Evolutionary conservation across 768 basidiomycete genomes (phyloP), one percentile per base, ranked within the genome.

Genomic region (Pleurotus tuber-regium): DNA sequence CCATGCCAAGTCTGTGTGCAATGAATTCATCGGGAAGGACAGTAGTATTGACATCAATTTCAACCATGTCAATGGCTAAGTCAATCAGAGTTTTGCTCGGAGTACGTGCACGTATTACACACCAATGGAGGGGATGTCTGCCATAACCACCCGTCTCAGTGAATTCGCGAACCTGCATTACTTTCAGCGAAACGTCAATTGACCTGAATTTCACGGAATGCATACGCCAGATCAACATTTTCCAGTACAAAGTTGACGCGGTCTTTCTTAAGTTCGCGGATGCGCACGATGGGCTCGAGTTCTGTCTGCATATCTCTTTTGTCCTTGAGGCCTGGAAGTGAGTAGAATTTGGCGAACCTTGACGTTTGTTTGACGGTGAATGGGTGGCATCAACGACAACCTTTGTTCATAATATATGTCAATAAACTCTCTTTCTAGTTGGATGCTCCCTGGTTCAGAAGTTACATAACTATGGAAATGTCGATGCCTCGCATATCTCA

Each of bases 11-110:
- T 44, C 97, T 83, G 68, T 99, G 97, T 0, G 94, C 92, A 54
- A 99, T 88, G 72, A 94, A 97, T 71, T 99, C 97, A 69, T 99
- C 97, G 2, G 95, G 92, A 18, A 99, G 72, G 3, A 97, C 95
- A 1, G 91, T 85, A 4, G 92, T 93, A 66, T 99, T 99, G 50
- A 79, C 80, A 53, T 87, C 81, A 57, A 98, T 88, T 68, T 93
- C 89, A 9, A 98, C 96, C 70, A 96, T 87, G 73, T 99, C 97
- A 57, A 99, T 98, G 29, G 95, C 97, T 98, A 18, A 57, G 31
- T 14, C 21, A 47, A 33, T 40, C 25, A 33, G 51, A 36, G 61
- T 58, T 52, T 39, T 30, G 6, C 38, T 33, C 42, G n/a, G 19
- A 30, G 48, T 24, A 56, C 30, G 12, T 14, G 21, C 24, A 26